Conservation (phyloP, 257 asterid genomes). For the Solanum sejunctum region DNA sequence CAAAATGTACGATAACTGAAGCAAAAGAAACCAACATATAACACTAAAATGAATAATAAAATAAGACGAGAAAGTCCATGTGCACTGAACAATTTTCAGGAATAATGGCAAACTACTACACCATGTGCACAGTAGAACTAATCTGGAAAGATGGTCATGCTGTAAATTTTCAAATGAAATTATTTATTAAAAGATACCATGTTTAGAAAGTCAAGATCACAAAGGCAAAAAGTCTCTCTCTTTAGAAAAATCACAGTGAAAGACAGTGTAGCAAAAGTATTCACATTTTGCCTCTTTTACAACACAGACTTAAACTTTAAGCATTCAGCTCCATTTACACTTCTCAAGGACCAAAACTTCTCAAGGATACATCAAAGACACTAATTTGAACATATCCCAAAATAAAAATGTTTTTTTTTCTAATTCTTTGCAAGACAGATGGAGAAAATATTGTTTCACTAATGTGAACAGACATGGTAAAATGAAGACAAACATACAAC, state of each 20-base stretch:
- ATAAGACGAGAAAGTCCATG: not conserved
- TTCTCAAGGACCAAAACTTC: not conserved
- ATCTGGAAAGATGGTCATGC: not conserved
- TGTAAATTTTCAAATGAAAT: not conserved
- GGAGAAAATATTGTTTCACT: not conserved
- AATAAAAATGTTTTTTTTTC: not conserved
- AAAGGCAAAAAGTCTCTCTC: not conserved
- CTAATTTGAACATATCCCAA: not conserved
- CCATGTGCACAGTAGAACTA: constrained; percentile 5
- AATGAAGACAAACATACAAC: no score
- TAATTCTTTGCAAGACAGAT: not conserved
- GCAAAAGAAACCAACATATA: not conserved
- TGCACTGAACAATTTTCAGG: not conserved
- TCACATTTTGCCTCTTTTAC: not conserved
- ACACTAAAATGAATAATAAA: not conserved
- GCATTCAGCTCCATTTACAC: not conserved
- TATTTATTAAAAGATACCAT: not conserved
- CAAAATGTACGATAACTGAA: not conserved
- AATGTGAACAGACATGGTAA: no score
- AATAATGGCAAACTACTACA: not conserved
- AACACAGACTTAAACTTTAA: not conserved
- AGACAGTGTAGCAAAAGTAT: not conserved
- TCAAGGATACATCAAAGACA: not conserved
- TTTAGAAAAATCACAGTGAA: not conserved
- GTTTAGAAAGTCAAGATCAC: not conserved